phyloP scores from a whole-genome alignment of 495 filamentous ascomycete species.

The Aspergillus olivimuriae region DNA sequence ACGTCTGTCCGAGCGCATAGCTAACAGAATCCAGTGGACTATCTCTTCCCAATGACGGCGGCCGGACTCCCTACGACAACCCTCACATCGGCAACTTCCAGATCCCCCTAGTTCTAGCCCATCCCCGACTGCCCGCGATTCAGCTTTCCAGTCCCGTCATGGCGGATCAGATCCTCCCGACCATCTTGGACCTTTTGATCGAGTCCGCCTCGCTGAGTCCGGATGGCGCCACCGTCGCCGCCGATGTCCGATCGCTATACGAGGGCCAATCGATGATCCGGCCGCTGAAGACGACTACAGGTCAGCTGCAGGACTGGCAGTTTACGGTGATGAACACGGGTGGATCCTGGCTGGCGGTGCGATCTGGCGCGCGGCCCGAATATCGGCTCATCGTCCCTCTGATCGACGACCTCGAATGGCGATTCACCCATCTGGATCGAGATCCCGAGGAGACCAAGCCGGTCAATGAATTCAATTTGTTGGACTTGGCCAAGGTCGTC shows the following conservation, averaged over 20 bases:
- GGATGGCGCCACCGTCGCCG: conserved; percentile 23
- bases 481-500: conserved; percentile 27
- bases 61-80: conserved; percentile 43
- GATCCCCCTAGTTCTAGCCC: conserved; percentile 44
- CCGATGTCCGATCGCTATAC: conserved; percentile 36
- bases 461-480: conserved; percentile 28
- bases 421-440: conserved; percentile 34
- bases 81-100: conserved; percentile 44
- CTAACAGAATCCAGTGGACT: conserved; percentile 23
- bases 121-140: conserved; percentile 39
- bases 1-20: not conserved
- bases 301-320: conserved; percentile 40
- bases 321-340: conserved; percentile 48
- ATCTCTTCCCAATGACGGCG: conserved; percentile 38
- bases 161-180: conserved; percentile 42
- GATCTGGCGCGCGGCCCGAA: conserved; percentile 33
- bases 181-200: conserved; percentile 43
- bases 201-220: conserved; percentile 35
- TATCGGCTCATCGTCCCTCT: conserved; percentile 42
- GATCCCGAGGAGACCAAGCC: conserved; percentile 37
- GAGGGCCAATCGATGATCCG: conserved; percentile 47
- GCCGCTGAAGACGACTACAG: too few relatives aligned
- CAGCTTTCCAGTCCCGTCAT: conserved; percentile 37
- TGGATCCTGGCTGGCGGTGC: conserved; percentile 38
- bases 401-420: conserved; percentile 39